Base-by-base conservation (phyloP, 805 yeast genomes). In the Yamadazyma endophytica region DNA sequence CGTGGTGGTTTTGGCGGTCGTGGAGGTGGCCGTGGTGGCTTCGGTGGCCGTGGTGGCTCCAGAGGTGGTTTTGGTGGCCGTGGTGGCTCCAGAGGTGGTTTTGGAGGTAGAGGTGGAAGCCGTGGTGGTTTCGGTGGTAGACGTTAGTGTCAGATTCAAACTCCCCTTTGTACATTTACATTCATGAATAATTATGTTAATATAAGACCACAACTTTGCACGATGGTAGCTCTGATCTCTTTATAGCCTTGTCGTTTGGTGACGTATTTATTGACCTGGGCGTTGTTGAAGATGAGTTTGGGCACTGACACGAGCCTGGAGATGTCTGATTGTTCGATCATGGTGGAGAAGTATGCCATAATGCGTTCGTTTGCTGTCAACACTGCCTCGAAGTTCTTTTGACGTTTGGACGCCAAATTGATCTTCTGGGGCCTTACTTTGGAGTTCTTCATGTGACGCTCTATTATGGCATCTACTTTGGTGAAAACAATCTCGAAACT, bases 401-500 rank as follows among this genome's bases (percentile, higher is more conserved):
- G n/a, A n/a, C n/a, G n/a, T n/a, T n/a, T n/a, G n/a, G n/a, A n/a
- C n/a, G n/a, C n/a, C n/a, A n/a, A n/a, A n/a, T n/a, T 21, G 13
- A 36, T 35, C 11, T 30, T 28, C 17, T 39, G 36, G 20, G 28
- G 24, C 20, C 31, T 31, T 9, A 38, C 32, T 5, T 24, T 23
- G 15, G 33, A 34, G 24, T 36, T 41, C 17, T 57, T 55, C 32
- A 54, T 48, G 19, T 39, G 28, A 20, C 50, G 55, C 8, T 46
- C 31, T 11, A 53, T 49, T 4, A 81, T 47, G 39, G 67, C 67
- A 50, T 88, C 96, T 28, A 80, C 72, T 46, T 87, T 87, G 16
- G 94, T 87, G 52, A 86, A 73, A 0, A 87, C 73, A 5, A 87
- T 56, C 37, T 84, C 90, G 54, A 79, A 85, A 1, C 83, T 77